Evolutionary conservation across 768 basidiomycete genomes (phyloP).

Genomic region (Amanita phalloides): DNA sequence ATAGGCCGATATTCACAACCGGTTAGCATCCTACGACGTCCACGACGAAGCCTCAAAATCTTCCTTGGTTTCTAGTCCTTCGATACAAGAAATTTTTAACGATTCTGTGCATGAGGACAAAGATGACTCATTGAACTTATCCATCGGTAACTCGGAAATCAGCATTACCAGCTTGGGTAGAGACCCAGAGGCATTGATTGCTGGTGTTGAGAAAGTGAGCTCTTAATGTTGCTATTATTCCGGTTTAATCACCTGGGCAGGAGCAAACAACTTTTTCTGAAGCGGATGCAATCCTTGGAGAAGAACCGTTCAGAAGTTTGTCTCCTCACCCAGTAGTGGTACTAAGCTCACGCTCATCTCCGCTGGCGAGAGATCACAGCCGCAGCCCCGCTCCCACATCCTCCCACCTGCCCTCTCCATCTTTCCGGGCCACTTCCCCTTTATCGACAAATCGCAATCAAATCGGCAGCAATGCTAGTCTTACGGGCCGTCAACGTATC

Average conservation of each 20-base stretch:
- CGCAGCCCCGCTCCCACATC: not conserved
- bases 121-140: conserved; percentile 14
- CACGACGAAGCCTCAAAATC: not conserved
- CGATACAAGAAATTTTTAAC: conserved; percentile 12
- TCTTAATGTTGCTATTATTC: not conserved
- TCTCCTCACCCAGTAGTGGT: not conserved
- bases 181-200: conserved; percentile 7
- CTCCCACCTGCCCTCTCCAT: conserved; percentile 1
- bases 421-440: not conserved
- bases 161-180: conserved; percentile 10
- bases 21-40: not conserved
- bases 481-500: conserved; percentile 30
- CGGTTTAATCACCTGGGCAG: not conserved
- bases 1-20: not conserved
- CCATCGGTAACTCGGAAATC: conserved; percentile 15
- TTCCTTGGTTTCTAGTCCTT: conserved; percentile 12
- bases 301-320: not conserved
- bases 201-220: not conserved
- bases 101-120: conserved; percentile 8
- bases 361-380: conserved; percentile 3
- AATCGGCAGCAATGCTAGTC: conserved; percentile 8
- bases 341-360: conserved; percentile 3
- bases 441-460: not conserved
- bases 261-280: not conserved
- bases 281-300: not conserved